Evolutionary conservation across 257 asterid genomes (phyloP), one percentile per base, ranked within the genome.

Genomic region (Penstemon newberryi): DNA sequence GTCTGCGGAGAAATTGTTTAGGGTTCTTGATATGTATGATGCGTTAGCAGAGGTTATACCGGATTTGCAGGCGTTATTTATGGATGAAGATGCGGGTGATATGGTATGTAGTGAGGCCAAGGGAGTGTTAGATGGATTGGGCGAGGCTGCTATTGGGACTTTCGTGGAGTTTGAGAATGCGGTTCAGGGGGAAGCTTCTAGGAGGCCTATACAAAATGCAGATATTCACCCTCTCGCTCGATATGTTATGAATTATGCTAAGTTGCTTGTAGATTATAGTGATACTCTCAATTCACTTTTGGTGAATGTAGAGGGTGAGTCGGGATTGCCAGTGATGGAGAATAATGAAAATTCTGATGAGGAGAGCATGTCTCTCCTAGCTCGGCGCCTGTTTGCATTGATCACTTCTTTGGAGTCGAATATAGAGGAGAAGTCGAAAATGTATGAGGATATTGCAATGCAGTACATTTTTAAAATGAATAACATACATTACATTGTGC

Each of bases 191-290:
- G 98, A 92, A 75, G 63, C 90, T 25, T 90, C 97, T 0, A 90
- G 73, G 80, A 86, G 73, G 72, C 92, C 96, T 1, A 73, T 87
- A 36, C 95, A 74, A 50, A 84, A 84, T 71, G 96, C 88, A 66
- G 96, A 85, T 74, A 86, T 93, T 67, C 98, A 90, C 58, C 98
- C 97, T 6, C 84, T 92, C 66, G 77, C 87, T 50, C 84, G 98
- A 3, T 93, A 93, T 80, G 98, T 90, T 51, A 93, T 93, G 98
- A 93, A 93, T 77, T 93, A 93, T 73, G 82, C 81, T 44, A 90
- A 81, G 74, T 78, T 88, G 81, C 89, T 93, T 39, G 97, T 79
- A 69, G 97, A 88, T 83, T 93, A 91, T 60, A 83, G 92, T 59
- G 81, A 75, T 52, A 87, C 96, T 5, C 86, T 88, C 9, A 90